phyloP scores from a whole-genome alignment of 495 filamentous ascomycete genomes.

The Aspergillus baeticus region DNA sequence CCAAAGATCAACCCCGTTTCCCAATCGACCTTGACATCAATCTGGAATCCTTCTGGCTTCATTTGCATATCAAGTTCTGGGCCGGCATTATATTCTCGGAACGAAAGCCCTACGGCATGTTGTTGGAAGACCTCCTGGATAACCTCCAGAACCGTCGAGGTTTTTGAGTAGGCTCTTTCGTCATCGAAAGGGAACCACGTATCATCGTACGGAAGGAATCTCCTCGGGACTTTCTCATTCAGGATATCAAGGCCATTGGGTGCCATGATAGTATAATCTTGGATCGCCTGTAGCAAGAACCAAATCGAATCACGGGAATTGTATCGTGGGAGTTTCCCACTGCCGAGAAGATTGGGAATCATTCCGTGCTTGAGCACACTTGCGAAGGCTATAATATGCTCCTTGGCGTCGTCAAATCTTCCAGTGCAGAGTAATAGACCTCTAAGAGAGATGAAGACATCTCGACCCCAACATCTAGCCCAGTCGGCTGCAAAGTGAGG shows the following conservation, averaged over 20 bases:
- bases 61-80: constrained; percentile 86
- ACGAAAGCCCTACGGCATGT: constrained; percentile 85
- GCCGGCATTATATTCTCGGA: constrained; percentile 93
- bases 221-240: constrained; percentile 71
- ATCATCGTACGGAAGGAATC: constrained; percentile 96
- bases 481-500: constrained; percentile 94
- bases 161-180: constrained; percentile 76
- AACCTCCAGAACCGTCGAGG: constrained; percentile 79
- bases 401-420: constrained; percentile 80
- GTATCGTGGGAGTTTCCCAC: constrained; percentile 87
- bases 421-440: constrained; percentile 88
- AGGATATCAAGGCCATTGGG: constrained; percentile 76
- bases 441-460: constrained; percentile 93
- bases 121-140: constrained; percentile 91
- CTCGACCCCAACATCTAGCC: constrained; percentile 96
- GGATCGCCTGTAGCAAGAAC: constrained; percentile 94
- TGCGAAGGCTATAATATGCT: constrained; percentile 94
- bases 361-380: constrained; percentile 98
- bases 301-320: constrained; percentile 95
- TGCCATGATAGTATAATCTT: constrained; percentile 85
- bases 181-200: constrained; percentile 85
- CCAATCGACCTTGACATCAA: constrained; percentile 91
- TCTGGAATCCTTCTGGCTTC: constrained; percentile 87
- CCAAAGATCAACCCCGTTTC: constrained; percentile 89
- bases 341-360: constrained; percentile 91